These are phyloP conservation scores for Avena eriantha DNA, from an alignment of 176 grass and related monocot genomes.

Conservation along the genomic window DNA sequence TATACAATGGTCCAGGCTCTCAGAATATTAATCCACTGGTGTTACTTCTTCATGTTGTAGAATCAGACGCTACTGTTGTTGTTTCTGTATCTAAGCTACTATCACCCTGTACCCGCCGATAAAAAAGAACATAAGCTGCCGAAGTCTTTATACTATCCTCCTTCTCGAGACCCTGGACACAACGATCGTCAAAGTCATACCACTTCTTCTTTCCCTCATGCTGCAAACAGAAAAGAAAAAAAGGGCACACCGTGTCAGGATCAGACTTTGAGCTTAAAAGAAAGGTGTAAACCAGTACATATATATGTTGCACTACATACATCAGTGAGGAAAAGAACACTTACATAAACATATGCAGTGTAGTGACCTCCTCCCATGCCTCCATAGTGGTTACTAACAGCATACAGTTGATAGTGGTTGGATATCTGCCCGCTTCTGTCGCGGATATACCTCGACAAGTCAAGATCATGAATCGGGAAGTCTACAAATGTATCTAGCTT, in stretches of 20 bases:
- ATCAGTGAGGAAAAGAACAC: constrained; percentile 29
- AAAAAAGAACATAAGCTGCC: constrained; percentile 97
- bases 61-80: constrained; percentile 44
- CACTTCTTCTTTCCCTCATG: constrained; percentile 63
- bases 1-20: constrained; percentile 46
- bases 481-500: constrained; percentile 95
- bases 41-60: constrained; percentile 29
- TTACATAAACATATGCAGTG: constrained; percentile 89
- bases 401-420: constrained; percentile 75
- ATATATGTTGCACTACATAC: not conserved
- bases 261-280: not conserved
- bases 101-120: constrained; percentile 59
- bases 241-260: not conserved
- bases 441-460: constrained; percentile 76
- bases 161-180: constrained; percentile 52
- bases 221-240: constrained; percentile 47
- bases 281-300: not conserved
- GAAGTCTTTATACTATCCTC: constrained; percentile 88
- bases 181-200: constrained; percentile 88
- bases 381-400: constrained; percentile 92
- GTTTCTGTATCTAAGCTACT: constrained; percentile 56
- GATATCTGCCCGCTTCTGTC: constrained; percentile 43
- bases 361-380: constrained; percentile 95
- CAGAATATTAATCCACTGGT: constrained; percentile 29
- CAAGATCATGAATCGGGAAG: constrained; percentile 85